Percentiles rank a stretch among this genome's conserved stretches.
Conservation (phyloP, 1,139 yeast genomes). For the Kodamaea derodonti region DNA sequence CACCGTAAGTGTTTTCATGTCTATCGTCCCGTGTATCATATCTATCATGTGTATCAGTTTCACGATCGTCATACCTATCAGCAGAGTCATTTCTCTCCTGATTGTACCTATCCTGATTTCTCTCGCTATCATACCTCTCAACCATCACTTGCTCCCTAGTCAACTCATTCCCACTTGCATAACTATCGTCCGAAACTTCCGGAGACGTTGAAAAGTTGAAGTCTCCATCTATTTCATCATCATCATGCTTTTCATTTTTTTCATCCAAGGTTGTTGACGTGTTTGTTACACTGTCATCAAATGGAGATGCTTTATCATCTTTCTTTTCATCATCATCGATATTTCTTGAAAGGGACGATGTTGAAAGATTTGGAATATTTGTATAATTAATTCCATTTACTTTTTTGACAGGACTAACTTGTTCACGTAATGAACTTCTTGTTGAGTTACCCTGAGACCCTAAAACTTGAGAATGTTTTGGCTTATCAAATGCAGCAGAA, state of each 20-base stretch:
- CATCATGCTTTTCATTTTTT: constrained; percentile 5
- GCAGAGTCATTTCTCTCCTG: neutral
- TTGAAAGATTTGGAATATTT: constrained; percentile 26
- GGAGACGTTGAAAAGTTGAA: constrained; percentile 23
- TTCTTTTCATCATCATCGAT: neutral
- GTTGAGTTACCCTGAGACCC: constrained; percentile 4
- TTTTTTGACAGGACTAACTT: constrained; percentile 14
- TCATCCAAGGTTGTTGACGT: constrained; percentile 8
- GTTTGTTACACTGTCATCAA: constrained; percentile 14
- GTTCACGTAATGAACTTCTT: constrained; percentile 1
- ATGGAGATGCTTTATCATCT: constrained; percentile 20
- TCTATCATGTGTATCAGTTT: neutral
- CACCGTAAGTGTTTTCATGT: neutral
- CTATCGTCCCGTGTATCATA: neutral
- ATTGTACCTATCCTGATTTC: neutral
- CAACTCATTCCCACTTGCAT: neutral
- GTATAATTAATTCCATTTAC: constrained; percentile 18
- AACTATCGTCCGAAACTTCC: neutral
- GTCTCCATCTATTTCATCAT: constrained; percentile 22
- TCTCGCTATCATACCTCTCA: too few species aligned
- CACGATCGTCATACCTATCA: neutral
- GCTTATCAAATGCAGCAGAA: constrained; percentile 10
- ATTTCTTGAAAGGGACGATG: constrained; percentile 12
- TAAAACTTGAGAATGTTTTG: neutral
- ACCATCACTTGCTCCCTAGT: neutral